phyloP scores from a whole-genome alignment of 176 grass and related monocot species.

The Eragrostis nindensis region DNA sequence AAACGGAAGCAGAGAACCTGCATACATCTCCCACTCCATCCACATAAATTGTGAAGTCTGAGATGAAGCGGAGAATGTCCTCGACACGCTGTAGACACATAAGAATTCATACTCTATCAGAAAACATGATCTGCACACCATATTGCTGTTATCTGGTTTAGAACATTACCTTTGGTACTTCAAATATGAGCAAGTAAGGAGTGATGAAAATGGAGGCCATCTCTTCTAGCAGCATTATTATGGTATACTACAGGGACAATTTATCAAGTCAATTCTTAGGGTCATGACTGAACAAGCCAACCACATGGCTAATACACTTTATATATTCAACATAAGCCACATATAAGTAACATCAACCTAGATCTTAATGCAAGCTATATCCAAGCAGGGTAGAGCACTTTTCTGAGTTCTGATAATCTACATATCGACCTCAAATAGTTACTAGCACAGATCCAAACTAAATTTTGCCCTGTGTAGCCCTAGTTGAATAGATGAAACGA shows the following conservation, averaged over 20 bases:
- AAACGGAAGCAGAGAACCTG: conserved; percentile 65
- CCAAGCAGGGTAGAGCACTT: neutral
- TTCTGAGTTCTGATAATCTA: neutral
- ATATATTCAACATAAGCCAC: neutral
- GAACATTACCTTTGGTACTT: conserved; percentile 83
- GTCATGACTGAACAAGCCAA: conserved; percentile 18
- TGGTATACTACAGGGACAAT: conserved; percentile 76
- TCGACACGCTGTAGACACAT: conserved; percentile 67
- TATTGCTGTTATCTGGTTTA: conserved; percentile 28
- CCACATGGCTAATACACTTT: neutral
- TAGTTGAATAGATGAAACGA: neutral
- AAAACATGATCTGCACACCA: conserved; percentile 20
- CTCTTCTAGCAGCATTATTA: conserved; percentile 97
- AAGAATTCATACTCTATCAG: conserved; percentile 33
- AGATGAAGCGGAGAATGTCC: conserved; percentile 96
- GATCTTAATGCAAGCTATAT: conserved; percentile 20
- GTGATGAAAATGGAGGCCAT: conserved; percentile 94
- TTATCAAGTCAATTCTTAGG: conserved; percentile 27
- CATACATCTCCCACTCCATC: conserved; percentile 97
- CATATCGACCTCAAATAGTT: conserved; percentile 17
- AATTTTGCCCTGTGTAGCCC: neutral
- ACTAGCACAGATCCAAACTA: conserved; percentile 14
- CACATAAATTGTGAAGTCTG: conserved; percentile 93
- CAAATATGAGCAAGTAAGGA: conserved; percentile 91
- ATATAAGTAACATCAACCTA: conserved; percentile 5